Conservation (phyloP, 805 yeast species). For the Barnettozyma wickerhamii region DNA sequence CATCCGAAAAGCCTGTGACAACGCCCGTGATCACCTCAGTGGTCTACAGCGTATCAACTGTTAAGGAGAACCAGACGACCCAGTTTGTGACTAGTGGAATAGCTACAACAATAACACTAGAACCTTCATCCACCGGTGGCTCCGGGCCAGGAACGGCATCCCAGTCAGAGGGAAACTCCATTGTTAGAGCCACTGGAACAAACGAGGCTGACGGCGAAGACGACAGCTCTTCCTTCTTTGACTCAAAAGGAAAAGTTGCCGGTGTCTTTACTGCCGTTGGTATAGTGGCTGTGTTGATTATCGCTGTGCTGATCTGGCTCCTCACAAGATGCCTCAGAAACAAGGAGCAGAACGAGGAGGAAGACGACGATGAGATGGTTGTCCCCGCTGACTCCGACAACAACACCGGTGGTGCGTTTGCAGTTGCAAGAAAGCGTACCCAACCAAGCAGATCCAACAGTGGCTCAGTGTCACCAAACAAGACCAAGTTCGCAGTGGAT, state of each 20-base stretch:
- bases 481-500: slow-evolving; percentile 16
- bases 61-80: slow-evolving; percentile 5
- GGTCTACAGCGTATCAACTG: slow-evolving; percentile 6
- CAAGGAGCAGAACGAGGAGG: slow-evolving; percentile 1
- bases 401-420: not conserved
- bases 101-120: slow-evolving; percentile 6
- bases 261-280: slow-evolving; percentile 85
- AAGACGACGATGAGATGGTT: slow-evolving; percentile 12
- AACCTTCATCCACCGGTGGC: slow-evolving; percentile 8
- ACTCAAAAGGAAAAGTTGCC: slow-evolving; percentile 71
- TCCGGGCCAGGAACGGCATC: too few relatives aligned
- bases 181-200: not conserved
- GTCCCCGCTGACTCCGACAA: slow-evolving; percentile 5
- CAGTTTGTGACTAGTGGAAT: slow-evolving; percentile 7
- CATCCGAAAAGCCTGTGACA: slow-evolving; percentile 3
- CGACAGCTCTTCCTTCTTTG: slow-evolving; percentile 45
- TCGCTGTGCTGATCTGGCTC: slow-evolving; percentile 40
- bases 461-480: not conserved
- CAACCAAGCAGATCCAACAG: not conserved
- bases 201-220: not conserved
- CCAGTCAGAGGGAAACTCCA: not conserved
- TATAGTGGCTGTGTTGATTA: slow-evolving; percentile 44
- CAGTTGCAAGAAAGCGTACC: not conserved
- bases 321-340: slow-evolving; percentile 16
- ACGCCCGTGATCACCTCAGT: slow-evolving; percentile 9